Evolutionary conservation across 1,139 yeast species (phyloP), one percentile per base, ranked within the genome.

Genomic region (Saccharomycopsis hybrid): DNA sequence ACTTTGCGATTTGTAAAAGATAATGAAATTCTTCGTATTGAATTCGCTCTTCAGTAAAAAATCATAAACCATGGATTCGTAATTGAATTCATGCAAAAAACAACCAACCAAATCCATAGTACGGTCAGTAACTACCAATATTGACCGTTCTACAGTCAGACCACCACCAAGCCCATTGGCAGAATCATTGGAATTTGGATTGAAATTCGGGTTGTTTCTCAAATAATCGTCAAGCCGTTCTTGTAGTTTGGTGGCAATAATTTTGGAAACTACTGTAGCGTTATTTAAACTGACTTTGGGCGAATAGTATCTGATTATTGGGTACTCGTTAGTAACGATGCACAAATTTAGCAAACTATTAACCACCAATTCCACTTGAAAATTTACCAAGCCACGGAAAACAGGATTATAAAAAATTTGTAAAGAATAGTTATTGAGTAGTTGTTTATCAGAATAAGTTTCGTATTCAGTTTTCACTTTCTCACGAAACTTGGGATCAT

Each of bases 1-100:
- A 59, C 74, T 79, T 58, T 82, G 86, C 3, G 80, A 76, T 43
- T 71, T 63, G 61, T 85, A 89, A 38, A 52, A 52, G 3, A 41
- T 28, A 5, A 49, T 38, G 9, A 38, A 37, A 28, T 43, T 49
- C 33, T 52, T 52, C 18, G 39, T 40, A 41, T 52, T 52, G 47
- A 52, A 49, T 29, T 46, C 48, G 4, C 35, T 46, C n/a, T 41
- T 41, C n/a, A 27, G 31, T 9, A 46, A 30, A 35, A 33, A 65
- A 64, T 92, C 98, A 70, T 84, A 82, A 13, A 92, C 85, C 87
- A 90, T 83, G 4, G 97, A 92, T 65, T 92, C 96, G 65, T 89
- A 94, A n/a, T 85, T 79, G 65, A 90, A 88, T 63, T 89, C 96
- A 65, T 92, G 98, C 50, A 90, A 66, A 46, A 94, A 64, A 0